Conservation (phyloP, 148 eudicot species). For the Euryodendron excelsum region DNA sequence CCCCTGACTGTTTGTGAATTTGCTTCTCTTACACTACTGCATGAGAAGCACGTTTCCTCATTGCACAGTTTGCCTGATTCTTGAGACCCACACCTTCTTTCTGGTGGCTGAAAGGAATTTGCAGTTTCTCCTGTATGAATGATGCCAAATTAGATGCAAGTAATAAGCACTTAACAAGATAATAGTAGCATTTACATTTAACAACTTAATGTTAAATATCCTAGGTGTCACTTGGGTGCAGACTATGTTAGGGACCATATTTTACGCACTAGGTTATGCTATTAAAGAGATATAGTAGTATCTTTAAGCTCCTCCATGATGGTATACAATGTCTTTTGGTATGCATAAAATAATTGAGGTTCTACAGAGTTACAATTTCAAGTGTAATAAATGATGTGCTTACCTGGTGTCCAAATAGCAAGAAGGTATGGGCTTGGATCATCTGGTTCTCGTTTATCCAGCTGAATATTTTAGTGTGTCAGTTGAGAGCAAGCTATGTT, state of each 20-base stretch:
- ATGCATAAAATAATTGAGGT: neutral
- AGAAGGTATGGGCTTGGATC: constrained; percentile 81
- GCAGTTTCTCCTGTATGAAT: constrained; percentile 55
- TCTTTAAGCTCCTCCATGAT: neutral
- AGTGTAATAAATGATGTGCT: neutral
- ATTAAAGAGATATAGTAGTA: neutral
- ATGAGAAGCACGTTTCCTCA: constrained; percentile 44
- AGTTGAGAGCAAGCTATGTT: constrained; percentile 9
- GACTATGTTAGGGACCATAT: neutral
- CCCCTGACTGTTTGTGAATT: constrained; percentile 59
- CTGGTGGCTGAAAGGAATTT: constrained; percentile 45
- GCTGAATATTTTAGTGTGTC: constrained; percentile 28
- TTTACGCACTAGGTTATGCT: neutral
- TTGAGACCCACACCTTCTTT: constrained; percentile 28
- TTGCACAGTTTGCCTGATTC: constrained; percentile 41
- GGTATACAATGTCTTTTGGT: neutral
- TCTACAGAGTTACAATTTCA: neutral
- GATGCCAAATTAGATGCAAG: constrained; percentile 7
- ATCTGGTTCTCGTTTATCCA: constrained; percentile 67
- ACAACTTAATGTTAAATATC: neutral
- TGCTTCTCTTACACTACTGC: constrained; percentile 48
- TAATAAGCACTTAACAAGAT: neutral
- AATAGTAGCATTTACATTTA: neutral
- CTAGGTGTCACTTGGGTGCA: neutral
- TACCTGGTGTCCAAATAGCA: constrained; percentile 80